phyloP scores from a whole-genome alignment of 805 yeast genomes.

The Lachancea kluyveri region DNA sequence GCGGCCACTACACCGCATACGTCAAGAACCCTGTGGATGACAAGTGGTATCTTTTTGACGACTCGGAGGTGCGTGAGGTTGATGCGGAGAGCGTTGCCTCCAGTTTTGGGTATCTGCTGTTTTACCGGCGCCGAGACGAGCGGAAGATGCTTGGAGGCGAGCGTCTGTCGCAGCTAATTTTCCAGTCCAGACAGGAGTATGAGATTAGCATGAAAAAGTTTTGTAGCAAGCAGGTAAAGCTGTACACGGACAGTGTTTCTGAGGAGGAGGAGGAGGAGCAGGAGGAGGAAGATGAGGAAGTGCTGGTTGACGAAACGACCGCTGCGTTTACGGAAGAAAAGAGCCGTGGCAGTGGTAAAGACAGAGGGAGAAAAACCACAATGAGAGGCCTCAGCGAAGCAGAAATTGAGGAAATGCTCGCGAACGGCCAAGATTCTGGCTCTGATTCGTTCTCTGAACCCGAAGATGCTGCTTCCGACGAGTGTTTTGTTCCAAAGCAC shows the following conservation, averaged over 20 bases:
- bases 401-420: too few relatives aligned
- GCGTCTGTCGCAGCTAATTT: slow-evolving; percentile 35
- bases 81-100: slow-evolving; percentile 56
- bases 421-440: too few relatives aligned
- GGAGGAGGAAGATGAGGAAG: slow-evolving; percentile 12
- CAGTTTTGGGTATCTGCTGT: slow-evolving; percentile 81
- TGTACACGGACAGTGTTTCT: slow-evolving; percentile 24
- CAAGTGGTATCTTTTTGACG: slow-evolving; percentile 88
- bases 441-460: too few relatives aligned
- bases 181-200: slow-evolving; percentile 35
- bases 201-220: slow-evolving; percentile 20
- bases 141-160: slow-evolving; percentile 42
- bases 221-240: slow-evolving; percentile 17
- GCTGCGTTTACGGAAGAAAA: too few relatives aligned
- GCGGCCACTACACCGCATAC: slow-evolving; percentile 94
- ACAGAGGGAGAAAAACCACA: too few relatives aligned
- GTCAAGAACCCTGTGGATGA: slow-evolving; percentile 71
- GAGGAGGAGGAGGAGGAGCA: slow-evolving; percentile 20
- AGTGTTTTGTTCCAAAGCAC: too few relatives aligned
- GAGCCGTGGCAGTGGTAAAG: too few relatives aligned
- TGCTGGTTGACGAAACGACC: too few relatives aligned
- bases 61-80: slow-evolving; percentile 61
- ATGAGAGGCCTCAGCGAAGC: too few relatives aligned
- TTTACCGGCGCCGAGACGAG: slow-evolving; percentile 53
- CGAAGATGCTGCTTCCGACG: too few relatives aligned